Evolutionary conservation across 2,329 filamentous ascomycete genomes (phyloP).

Genomic region (Xylariaceae sp.): DNA sequence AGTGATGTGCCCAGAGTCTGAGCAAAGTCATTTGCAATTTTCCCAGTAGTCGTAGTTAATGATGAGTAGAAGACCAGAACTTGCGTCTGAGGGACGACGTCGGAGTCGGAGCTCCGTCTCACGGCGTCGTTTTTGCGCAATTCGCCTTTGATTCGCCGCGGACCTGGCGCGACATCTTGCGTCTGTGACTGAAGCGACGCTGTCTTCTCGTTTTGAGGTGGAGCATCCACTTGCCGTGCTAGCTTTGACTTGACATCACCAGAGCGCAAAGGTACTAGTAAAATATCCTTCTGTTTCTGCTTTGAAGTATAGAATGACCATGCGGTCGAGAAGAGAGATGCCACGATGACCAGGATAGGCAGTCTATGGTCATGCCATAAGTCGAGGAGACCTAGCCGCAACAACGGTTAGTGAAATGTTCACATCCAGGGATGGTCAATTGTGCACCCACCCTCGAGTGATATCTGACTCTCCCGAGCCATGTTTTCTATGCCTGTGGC

Average conservation of each 20-base stretch:
- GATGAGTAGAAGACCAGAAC: constrained; percentile 87
- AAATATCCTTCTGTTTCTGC: constrained; percentile 20
- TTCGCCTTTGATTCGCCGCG: constrained; percentile 49
- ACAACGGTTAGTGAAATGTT: not conserved
- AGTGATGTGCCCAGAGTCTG: constrained; percentile 53
- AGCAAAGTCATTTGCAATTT: constrained; percentile 64
- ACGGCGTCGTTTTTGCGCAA: constrained; percentile 35
- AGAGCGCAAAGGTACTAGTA: constrained; percentile 19
- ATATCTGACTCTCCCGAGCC: not conserved
- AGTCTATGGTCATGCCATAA: constrained; percentile 19
- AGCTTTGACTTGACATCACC: constrained; percentile 11
- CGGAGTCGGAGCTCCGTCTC: constrained; percentile 27
- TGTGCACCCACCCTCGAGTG: constrained; percentile 4
- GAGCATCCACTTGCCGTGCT: not conserved
- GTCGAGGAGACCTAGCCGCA: constrained; percentile 12
- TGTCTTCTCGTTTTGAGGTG: constrained; percentile 17
- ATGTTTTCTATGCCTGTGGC: constrained; percentile 9
- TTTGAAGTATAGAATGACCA: constrained; percentile 17
- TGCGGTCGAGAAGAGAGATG: constrained; percentile 7
- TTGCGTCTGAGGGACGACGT: constrained; percentile 54
- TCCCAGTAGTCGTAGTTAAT: constrained; percentile 78
- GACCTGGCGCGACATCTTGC: constrained; percentile 39
- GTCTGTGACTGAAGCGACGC: constrained; percentile 8
- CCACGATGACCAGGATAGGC: constrained; percentile 10
- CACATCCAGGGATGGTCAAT: not conserved